A percentile compares a stretch with the other conserved stretches of the same genome.
phyloP scores from a whole-genome alignment of 495 filamentous ascomycete species.

The Podospora australis region DNA sequence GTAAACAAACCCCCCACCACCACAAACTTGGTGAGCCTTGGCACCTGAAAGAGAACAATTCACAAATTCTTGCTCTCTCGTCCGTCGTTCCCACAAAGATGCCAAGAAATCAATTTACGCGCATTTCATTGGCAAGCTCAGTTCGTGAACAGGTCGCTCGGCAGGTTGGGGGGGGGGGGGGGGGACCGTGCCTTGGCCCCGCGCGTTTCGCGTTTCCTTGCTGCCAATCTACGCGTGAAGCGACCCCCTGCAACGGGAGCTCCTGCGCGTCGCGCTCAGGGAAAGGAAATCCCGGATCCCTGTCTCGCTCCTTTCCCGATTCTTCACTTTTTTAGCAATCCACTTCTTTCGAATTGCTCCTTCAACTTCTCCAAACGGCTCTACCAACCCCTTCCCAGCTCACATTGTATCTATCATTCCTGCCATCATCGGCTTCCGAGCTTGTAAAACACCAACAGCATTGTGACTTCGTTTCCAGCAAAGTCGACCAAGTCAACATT shows the following conservation, averaged over 20 bases:
- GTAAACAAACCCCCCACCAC: not conserved
- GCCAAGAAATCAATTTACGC: too few species aligned
- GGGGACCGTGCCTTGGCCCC: not conserved
- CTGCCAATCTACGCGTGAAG: constrained; percentile 10
- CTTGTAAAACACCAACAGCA: not conserved
- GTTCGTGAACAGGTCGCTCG: too few species aligned
- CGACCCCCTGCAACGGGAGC: too few species aligned
- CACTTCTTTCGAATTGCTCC: not conserved
- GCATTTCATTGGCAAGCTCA: too few species aligned
- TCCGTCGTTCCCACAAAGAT: too few species aligned
- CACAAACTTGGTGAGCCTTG: too few species aligned
- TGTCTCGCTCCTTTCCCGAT: not conserved
- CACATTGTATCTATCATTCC: not conserved
- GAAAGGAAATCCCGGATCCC: not conserved
- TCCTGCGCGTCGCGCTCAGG: constrained; percentile 4
- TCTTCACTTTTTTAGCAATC: not conserved
- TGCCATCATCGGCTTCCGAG: not conserved
- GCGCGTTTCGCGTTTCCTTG: constrained; percentile 4
- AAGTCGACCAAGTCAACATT: not conserved
- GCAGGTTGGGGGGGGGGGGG: too few species aligned
- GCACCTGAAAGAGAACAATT: not conserved
- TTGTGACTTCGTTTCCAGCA: constrained; percentile 1
- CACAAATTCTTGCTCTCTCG: not conserved
- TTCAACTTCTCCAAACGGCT: constrained; percentile 1
- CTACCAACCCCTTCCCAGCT: not conserved